Evolutionary conservation across 106 monocot species (phyloP), one percentile per base, ranked within the genome.

Genomic region (Iris macrosiphon): DNA sequence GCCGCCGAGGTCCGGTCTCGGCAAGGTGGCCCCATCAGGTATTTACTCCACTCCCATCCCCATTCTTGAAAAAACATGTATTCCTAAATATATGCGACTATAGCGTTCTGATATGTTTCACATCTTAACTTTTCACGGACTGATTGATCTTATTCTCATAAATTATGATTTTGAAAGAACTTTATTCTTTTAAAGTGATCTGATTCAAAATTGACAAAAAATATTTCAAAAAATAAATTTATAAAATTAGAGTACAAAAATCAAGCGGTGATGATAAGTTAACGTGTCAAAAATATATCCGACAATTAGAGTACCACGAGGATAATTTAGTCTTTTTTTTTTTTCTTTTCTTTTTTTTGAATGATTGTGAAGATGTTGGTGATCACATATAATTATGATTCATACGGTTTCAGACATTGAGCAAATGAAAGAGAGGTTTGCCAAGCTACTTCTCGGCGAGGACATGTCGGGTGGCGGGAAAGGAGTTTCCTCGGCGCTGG

Each of bases 391-490:
- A 3, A 7, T 6, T 4, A 31, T 14, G 52, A 17, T 32, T 14
- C 4, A 17, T 30, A 32, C 3, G 17, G 29, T 13, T 47, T 39
- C 64, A 78, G 73, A 74, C 45, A 55, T 74, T 25, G 73, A 65
- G 51, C 24, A 47, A 60, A 69, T 79, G 64, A 74, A 69, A 55
- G 74, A 79, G 49, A 79, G 43, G 40, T 79, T 79, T 40, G 64
- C 79, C 3, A 79, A 79, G 65, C 53, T 79, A 33, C 73, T 73
- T 19, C 45, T 73, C 0, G 79, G 79, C 31, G 79, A 79, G 49
- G 79, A 79, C 61, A 79, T 79, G 79, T 79, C 74, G 15, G 79
- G 79, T 22, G 64, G 74, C 25, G 79, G 79, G 19, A 79, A 79
- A 55, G 79, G 79, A 65, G 79, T 79, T 31, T 65, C 79, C 12